Conservation (phyloP, 179 eudicot genomes). For the Silene noctiflora region DNA sequence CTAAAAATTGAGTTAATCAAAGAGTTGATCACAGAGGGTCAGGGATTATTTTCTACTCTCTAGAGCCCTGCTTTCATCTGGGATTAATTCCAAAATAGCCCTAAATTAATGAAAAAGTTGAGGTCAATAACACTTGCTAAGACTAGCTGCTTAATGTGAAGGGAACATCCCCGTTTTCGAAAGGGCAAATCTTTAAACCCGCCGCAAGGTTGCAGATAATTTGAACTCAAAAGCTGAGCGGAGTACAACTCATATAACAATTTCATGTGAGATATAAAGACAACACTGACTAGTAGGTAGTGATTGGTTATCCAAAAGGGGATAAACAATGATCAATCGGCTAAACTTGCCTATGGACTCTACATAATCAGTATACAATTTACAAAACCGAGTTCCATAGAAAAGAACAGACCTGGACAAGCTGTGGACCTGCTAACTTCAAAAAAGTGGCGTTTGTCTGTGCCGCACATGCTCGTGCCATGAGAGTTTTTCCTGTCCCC, state of each 20-base stretch:
- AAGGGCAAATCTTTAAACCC: not conserved
- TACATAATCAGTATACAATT: not conserved
- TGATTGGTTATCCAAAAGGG: not conserved
- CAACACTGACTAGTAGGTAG: not conserved
- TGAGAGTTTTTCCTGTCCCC: conserved; percentile 92
- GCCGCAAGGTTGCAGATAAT: not conserved
- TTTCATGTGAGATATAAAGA: not conserved
- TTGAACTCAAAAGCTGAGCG: not conserved
- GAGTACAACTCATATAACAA: not conserved
- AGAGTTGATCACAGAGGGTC: too few species aligned
- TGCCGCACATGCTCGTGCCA: conserved; percentile 99
- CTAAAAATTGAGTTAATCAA: not conserved
- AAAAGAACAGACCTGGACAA: conserved; percentile 69
- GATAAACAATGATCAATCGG: not conserved
- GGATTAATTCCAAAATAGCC: too few species aligned
- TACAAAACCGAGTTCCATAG: not conserved
- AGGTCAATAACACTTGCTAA: not conserved
- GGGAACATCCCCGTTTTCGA: not conserved
- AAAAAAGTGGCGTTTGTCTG: conserved; percentile 98
- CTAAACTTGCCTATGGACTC: not conserved
- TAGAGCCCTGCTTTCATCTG: not conserved
- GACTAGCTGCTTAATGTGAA: not conserved
- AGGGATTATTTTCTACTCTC: too few species aligned
- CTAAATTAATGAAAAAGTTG: too few species aligned
- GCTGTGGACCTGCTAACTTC: conserved; percentile 96